Conservation (phyloP, 2,329 filamentous ascomycete species). For the Fusarium pilosicola region DNA sequence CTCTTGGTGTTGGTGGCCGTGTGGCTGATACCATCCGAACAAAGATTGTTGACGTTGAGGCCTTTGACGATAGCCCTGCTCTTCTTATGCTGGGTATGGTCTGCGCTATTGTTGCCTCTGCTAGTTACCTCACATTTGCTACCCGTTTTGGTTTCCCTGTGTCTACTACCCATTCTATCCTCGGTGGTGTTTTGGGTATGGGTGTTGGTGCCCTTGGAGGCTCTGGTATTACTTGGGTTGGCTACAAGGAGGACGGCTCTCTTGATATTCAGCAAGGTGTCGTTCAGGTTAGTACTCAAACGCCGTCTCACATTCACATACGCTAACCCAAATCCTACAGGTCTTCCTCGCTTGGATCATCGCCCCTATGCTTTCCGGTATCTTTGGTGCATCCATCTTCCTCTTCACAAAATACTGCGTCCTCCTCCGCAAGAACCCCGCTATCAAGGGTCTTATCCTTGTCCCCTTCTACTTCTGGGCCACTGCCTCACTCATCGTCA, state of each 20-base stretch:
- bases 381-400: conserved; percentile 66
- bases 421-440: conserved; percentile 63
- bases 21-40: conserved; percentile 71
- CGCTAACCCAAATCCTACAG: conserved; percentile 49
- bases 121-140: conserved; percentile 65
- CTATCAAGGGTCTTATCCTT: conserved; percentile 61
- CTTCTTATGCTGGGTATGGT: conserved; percentile 69
- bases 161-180: conserved; percentile 70
- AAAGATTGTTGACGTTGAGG: conserved; percentile 62
- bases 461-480: conserved; percentile 68
- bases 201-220: conserved; percentile 65
- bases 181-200: conserved; percentile 68
- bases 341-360: conserved; percentile 71
- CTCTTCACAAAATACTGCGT: conserved; percentile 66
- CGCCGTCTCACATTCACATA: background rate
- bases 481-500: conserved; percentile 63
- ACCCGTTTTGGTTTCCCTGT: conserved; percentile 66
- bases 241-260: conserved; percentile 51
- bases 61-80: conserved; percentile 59
- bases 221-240: conserved; percentile 64
- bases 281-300: conserved; percentile 51
- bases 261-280: conserved; percentile 60
- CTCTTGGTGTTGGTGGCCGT: conserved; percentile 68
- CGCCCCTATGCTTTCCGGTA: conserved; percentile 64
- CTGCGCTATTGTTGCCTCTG: conserved; percentile 63